Base-by-base conservation (phyloP, 192 early-diverging fungal genomes). In the Irineochytrium annulatum region DNA sequence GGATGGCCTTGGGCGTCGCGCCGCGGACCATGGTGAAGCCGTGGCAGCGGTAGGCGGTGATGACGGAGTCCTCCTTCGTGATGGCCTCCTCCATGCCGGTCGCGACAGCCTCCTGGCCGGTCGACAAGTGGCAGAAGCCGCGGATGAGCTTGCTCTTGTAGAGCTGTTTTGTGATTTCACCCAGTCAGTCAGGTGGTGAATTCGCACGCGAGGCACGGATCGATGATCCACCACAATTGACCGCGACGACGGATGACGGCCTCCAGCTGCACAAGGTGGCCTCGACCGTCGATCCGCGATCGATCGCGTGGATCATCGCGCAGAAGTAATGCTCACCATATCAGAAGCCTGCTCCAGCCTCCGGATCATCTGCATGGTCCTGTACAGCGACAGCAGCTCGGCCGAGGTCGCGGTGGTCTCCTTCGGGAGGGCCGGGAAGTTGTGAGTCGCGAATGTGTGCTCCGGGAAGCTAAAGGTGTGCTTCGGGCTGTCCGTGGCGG, bases 51-150 rank as follows among this genome's bases (percentile, higher is more conserved):
- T 98, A 98, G 56, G 95, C 89, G 32, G 95, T 96, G 79, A 96
- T 98, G 51, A 96, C 78, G 11, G 91, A 86, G 80, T 98, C 95
- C n/a, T 88, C 76, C 54, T 75, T 77, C 14, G 86, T 86, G 70
- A 94, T 90, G n/a, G 91, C 94, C 58, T 78, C 65, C 73, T 95
- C 90, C 80, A 98, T 91, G 43, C 95, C 95, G 20, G 93, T 87
- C 28, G 93, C 85, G 37, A 96, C 87, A 41, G 95, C 95, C 74
- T 89, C 90, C 82, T 98, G 93, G 54, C 93, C 93, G 58, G 87
- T 98, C 70, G 93, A 95, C 81, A 98, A 79, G 76, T 98, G 95
- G 79, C 94, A 96, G 88, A 98, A 98, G 57, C 94, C 94, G 53
- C 94, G 88, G 67, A 98, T 96, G 75, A 91, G 76, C 77, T 95